phyloP scores from a whole-genome alignment of 345 rosid species.

The Heritiera fomes region DNA sequence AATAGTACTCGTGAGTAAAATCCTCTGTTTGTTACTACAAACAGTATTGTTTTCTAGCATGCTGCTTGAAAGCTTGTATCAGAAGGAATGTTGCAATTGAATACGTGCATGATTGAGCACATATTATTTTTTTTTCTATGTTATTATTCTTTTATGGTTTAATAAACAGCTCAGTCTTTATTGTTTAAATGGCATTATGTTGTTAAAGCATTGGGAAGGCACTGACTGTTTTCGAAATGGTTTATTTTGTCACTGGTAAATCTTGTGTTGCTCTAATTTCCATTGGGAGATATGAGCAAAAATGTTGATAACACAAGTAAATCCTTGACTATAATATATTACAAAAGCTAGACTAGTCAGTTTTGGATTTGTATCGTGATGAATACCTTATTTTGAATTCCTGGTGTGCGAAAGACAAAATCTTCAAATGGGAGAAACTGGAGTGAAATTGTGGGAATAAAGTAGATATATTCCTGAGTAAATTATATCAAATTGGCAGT shows the following conservation, averaged over 20 bases:
- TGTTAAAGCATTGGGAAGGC: background rate
- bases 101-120: background rate
- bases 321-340: background rate
- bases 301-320: background rate
- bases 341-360: background rate
- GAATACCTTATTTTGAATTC: constrained; percentile 12
- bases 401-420: background rate
- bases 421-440: background rate
- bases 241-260: background rate
- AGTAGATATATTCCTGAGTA: background rate
- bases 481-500: background rate
- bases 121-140: background rate
- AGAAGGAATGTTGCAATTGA: background rate
- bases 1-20: background rate
- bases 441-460: background rate
- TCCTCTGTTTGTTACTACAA: background rate
- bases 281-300: background rate
- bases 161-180: background rate
- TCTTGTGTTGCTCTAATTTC: background rate
- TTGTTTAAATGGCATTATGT: background rate
- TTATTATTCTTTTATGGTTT: background rate
- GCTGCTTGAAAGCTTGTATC: constrained; percentile 7
- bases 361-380: background rate
- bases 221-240: background rate
- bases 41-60: background rate